Conservation (phyloP, 148 eudicot genomes). For the Chenopodium suecicum region DNA sequence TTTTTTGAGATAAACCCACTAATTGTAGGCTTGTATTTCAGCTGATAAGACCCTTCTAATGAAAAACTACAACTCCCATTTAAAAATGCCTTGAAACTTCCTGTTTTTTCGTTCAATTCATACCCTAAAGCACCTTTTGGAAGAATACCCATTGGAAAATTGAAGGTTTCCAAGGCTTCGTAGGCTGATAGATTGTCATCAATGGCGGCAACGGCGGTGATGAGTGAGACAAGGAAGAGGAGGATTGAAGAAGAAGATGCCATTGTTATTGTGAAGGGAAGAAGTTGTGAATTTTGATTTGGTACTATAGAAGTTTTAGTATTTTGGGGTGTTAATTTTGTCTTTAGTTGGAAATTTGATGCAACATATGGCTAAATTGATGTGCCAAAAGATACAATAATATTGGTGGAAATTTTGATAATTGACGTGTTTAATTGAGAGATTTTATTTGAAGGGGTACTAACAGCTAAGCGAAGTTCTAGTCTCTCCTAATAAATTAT, state of each 20-base stretch:
- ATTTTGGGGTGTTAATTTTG: background rate
- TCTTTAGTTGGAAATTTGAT: background rate
- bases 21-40: constrained; percentile 51
- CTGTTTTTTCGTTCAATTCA: constrained; percentile 42
- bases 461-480: background rate
- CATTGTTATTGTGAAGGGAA: background rate
- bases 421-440: too few species aligned
- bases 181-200: constrained; percentile 38
- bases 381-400: background rate
- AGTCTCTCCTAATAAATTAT: too few species aligned
- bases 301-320: too few species aligned
- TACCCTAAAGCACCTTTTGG: constrained; percentile 55
- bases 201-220: constrained; percentile 1
- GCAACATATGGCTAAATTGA: constrained; percentile 5
- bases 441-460: background rate
- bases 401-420: background rate
- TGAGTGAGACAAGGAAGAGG: constrained; percentile 12
- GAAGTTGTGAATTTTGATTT: too few species aligned
- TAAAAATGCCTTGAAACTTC: constrained; percentile 47
- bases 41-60: constrained; percentile 59
- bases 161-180: constrained; percentile 48
- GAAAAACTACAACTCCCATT: constrained; percentile 54
- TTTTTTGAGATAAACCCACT: constrained; percentile 44
- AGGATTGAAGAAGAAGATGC: constrained; percentile 10
- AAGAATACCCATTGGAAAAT: constrained; percentile 58